Conservation (phyloP, 176 grass and related monocot species). For the Elymus sibiricus region DNA sequence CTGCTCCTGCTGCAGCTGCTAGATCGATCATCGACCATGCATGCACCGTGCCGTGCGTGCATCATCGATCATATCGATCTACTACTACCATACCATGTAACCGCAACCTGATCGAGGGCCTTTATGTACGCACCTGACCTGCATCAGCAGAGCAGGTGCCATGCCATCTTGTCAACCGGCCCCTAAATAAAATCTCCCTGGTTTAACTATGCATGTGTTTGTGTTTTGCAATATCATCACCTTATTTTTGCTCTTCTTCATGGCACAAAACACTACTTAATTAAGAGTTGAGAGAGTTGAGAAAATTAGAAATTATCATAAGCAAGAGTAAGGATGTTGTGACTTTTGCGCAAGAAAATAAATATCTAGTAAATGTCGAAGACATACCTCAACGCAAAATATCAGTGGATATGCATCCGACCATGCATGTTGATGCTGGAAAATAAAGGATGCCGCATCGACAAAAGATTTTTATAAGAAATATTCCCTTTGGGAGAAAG, state of each 20-base stretch:
- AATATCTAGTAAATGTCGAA: no score
- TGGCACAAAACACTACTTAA: background rate
- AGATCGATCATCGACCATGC: background rate
- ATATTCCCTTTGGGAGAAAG: no score
- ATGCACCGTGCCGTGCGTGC: background rate
- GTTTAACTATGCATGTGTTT: background rate
- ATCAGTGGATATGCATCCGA: no score
- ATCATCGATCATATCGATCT: background rate
- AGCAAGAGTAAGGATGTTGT: no score
- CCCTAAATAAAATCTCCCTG: background rate
- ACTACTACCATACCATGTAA: background rate
- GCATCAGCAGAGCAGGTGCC: background rate
- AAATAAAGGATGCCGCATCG: no score
- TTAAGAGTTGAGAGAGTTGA: no score
- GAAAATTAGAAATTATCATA: no score
- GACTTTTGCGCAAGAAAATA: no score
- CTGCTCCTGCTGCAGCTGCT: constrained; percentile 43
- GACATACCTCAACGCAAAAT: no score
- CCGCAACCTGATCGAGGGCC: background rate
- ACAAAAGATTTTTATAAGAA: no score
- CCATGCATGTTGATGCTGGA: no score
- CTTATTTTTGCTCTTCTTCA: background rate
- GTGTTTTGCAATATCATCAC: background rate
- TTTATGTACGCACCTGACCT: background rate
- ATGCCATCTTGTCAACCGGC: background rate